phyloP scores from a whole-genome alignment of 371 early-diverging fungal genomes.

The Umbelopsis sp. region DNA sequence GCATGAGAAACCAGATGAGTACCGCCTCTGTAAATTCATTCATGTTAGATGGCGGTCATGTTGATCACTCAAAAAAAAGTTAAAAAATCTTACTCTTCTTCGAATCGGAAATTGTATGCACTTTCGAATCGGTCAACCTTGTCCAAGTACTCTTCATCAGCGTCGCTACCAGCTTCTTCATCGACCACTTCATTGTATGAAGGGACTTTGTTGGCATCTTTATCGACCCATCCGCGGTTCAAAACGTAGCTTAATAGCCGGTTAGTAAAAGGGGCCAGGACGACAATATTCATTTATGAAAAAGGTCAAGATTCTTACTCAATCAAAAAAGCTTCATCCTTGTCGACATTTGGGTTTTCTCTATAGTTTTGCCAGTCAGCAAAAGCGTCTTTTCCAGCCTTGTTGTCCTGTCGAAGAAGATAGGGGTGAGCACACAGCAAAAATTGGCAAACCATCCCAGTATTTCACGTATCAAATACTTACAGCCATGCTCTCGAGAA shows the following conservation, averaged over 20 bases:
- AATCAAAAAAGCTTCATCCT: conserved; percentile 88
- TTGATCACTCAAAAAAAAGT: background rate
- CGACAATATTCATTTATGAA: background rate
- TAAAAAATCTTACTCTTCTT: conserved; percentile 70
- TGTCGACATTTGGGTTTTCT: conserved; percentile 51
- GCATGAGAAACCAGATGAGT: conserved; percentile 71
- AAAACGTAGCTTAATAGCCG: conserved; percentile 67
- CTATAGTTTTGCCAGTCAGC: conserved; percentile 67
- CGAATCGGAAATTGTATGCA: conserved; percentile 91
- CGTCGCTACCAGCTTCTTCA: conserved; percentile 63
- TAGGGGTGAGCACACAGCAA: background rate
- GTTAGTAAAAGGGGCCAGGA: conserved; percentile 20
- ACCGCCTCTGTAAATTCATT: conserved; percentile 46
- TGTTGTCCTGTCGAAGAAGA: conserved; percentile 36
- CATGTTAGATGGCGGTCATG: background rate
- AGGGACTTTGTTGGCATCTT: conserved; percentile 51
- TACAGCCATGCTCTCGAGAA: conserved; percentile 77
- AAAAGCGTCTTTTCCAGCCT: conserved; percentile 54
- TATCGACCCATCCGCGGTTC: conserved; percentile 94
- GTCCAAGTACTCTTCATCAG: conserved; percentile 73
- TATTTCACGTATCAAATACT: conserved; percentile 13
- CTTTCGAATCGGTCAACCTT: conserved; percentile 88
- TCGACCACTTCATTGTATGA: conserved; percentile 67
- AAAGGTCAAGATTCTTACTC: conserved; percentile 54
- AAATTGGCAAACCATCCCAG: background rate